Conservation (phyloP, 208 protist genomes). For the Phytomonas sp. region DNA sequence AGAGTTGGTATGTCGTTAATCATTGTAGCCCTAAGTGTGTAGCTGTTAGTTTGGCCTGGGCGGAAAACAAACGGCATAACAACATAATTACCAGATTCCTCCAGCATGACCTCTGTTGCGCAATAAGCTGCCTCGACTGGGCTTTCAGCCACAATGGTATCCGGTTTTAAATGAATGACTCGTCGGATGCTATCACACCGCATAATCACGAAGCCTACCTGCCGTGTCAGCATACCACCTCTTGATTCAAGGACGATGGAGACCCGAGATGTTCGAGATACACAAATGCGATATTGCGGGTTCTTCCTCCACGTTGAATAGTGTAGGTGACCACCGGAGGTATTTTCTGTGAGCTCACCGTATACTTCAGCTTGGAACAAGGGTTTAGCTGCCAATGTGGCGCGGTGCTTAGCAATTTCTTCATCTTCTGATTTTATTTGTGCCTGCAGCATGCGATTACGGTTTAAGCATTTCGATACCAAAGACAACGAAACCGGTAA, state of each 20-base stretch:
- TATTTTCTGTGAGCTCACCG: conserved; percentile 23
- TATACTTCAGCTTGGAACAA: conserved; percentile 28
- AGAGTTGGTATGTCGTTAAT: conserved; percentile 22
- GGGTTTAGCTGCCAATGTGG: conserved; percentile 11
- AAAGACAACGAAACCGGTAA: conserved; percentile 18
- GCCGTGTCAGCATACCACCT: conserved; percentile 20
- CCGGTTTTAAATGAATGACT: conserved; percentile 29
- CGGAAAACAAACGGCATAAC: conserved; percentile 82
- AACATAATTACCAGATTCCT: conserved; percentile 36
- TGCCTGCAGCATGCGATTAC: conserved; percentile 12
- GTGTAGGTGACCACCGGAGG: conserved; percentile 68
- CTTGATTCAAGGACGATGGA: conserved; percentile 27
- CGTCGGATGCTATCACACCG: conserved; percentile 48
- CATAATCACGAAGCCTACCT: conserved; percentile 66
- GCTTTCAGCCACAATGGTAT: conserved; percentile 55
- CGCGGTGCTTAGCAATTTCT: conserved; percentile 17
- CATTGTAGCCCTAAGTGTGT: conserved; percentile 41
- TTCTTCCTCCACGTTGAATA: conserved; percentile 85
- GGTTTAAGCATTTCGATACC: conserved; percentile 9
- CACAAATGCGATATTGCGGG: conserved; percentile 59
- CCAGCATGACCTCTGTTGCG: conserved; percentile 27
- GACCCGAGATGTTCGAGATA: conserved; percentile 37
- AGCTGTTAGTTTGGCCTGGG: conserved; percentile 40
- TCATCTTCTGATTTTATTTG: conserved; percentile 12
- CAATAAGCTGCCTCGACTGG: conserved; percentile 28